Base-by-base conservation (phyloP, 1,284 basidiomycete genomes). In the Leccinum fuscescens region DNA sequence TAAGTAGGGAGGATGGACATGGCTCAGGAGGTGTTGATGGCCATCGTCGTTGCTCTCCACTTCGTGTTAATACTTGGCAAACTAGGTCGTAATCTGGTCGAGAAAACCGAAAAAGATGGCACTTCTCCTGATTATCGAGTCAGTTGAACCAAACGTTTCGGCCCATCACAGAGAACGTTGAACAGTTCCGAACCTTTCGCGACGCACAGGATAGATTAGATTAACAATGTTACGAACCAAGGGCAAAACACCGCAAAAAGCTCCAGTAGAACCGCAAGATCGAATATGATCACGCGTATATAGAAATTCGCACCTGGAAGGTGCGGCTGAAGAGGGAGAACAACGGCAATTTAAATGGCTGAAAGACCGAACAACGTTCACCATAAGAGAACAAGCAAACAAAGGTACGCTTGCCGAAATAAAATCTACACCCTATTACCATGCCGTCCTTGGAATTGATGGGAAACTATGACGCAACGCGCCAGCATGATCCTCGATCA, bases 131-230 rank as follows among this genome's bases (percentile, higher is more conserved):
- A 15, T 22, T 24, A 6, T 17, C 6, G 12, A 24, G 44, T 20
- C 37, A 6, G 24, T 44, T 29, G 6, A 2, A 39, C 44, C 44
- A 54, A 59, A 22, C 37, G 33, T 17, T 64, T 64, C 22, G 35
- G 31, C 1, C 39, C 31, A 24, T 37, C 39, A 27, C 14, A 37
- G 6, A 27, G 29, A 60, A 67, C 65, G 62, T 65, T 56, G 39
- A 50, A 20, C 12, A 27, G n/a, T 24, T 48, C 27, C 35, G n/a
- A 31, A 48, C 46, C 11, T 35, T n/a, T 53, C 35, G 39, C 48
- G 50, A 31, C 22, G n/a, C 31, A 50, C 0, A 14, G 42, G 27
- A 24, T 7, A 29, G 2, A 15, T 27, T 24, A 14, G 17, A 39
- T 5, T 4, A 33, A 15, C n/a, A 64, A 56, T 31, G 58, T 56